A percentile compares a stretch with the other conserved stretches of the same genome.
phyloP scores from a whole-genome alignment of 2,329 filamentous ascomycete species.

The Pleoardoris graminearum region DNA sequence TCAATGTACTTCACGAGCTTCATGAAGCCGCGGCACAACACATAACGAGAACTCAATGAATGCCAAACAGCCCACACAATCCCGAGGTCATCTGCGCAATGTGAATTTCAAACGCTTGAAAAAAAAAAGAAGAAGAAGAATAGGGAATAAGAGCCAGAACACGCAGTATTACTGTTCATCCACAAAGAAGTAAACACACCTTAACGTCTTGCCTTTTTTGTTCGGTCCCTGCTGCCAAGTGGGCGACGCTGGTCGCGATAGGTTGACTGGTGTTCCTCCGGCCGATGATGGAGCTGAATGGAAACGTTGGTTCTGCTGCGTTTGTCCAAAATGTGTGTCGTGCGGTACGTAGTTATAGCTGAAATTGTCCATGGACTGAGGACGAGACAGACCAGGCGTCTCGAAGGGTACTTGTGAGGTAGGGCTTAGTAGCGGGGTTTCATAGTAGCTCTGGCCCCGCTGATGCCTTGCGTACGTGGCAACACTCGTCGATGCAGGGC shows the following conservation, averaged over 20 bases:
- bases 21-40: too few species aligned
- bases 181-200: conserved; percentile 18
- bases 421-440: conserved; percentile 29
- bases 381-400: conserved; percentile 27
- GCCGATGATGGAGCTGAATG: conserved; percentile 33
- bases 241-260: conserved; percentile 32
- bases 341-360: conserved; percentile 19
- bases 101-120: too few species aligned
- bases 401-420: conserved; percentile 20
- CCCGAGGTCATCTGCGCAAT: too few species aligned
- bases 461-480: conserved; percentile 23
- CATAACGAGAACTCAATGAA: too few species aligned
- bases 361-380: conserved; percentile 33
- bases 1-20: too few species aligned
- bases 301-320: conserved; percentile 28
- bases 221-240: conserved; percentile 33
- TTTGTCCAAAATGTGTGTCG: conserved; percentile 5
- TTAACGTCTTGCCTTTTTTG: conserved; percentile 26
- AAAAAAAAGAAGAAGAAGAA: too few species aligned
- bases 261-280: conserved; percentile 18
- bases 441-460: conserved; percentile 26
- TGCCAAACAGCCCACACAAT: too few species aligned
- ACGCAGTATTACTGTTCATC: conserved; percentile 8
- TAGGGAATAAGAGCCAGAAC: too few species aligned
- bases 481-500: conserved; percentile 5